These are phyloP conservation scores for Akanthomyces dipterigenus DNA, from an alignment of 2,329 filamentous ascomycete genomes.

Conservation along the genomic window DNA sequence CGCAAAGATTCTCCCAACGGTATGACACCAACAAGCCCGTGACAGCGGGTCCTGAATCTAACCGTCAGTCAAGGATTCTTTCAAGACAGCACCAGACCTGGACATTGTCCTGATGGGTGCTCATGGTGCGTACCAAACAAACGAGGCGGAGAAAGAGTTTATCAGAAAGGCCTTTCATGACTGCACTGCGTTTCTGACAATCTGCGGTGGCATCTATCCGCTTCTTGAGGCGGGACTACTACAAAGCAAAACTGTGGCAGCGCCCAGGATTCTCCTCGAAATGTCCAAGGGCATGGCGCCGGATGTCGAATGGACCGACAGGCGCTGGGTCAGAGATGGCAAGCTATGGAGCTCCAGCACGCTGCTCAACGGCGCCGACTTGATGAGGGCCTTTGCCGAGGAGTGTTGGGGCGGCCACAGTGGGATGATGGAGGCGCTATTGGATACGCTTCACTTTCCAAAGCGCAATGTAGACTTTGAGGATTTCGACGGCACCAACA, in stretches of 20 bases:
- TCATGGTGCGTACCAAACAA: not conserved
- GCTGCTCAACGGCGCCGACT: not conserved
- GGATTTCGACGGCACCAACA: not conserved
- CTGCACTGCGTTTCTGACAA: not conserved
- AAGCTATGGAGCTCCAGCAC: not conserved
- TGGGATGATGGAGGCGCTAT: not conserved
- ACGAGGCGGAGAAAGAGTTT: not conserved
- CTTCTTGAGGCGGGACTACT: not conserved
- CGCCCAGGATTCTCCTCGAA: not conserved
- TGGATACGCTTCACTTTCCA: not conserved
- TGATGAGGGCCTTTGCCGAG: not conserved
- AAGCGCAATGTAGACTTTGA: not conserved
- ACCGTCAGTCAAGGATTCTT: not conserved
- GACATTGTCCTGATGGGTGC: not conserved
- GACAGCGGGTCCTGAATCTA: not conserved
- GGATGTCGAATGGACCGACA: not conserved
- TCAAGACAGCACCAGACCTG: not conserved
- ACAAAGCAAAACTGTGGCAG: not conserved
- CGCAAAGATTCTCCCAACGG: not conserved
- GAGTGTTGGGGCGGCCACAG: not conserved
- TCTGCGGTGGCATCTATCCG: not conserved
- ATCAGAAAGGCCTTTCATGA: not conserved
- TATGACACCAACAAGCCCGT: not conserved
- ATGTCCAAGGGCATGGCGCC: not conserved
- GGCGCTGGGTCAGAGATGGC: not conserved